phyloP scores from a whole-genome alignment of 257 asterid genomes.

The Oldenlandia corymbosa region DNA sequence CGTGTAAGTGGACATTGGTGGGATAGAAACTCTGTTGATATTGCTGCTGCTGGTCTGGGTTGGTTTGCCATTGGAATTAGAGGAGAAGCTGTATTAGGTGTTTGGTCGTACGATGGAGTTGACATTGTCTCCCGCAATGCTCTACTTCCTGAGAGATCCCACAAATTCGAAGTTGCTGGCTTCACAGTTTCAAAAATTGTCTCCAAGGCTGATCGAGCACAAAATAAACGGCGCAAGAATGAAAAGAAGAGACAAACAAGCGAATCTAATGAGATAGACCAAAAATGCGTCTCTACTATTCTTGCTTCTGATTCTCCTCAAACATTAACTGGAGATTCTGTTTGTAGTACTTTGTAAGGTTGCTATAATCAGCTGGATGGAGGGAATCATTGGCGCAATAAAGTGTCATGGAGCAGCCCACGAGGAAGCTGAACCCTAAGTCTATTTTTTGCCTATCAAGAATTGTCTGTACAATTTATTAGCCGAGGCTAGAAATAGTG shows the following conservation, averaged over 20 bases:
- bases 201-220: slow-evolving; percentile 62
- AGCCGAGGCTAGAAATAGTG: too few relatives aligned
- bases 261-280: slow-evolving; percentile 14
- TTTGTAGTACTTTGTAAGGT: neutral
- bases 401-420: too few relatives aligned
- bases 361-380: neutral
- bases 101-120: slow-evolving; percentile 81
- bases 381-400: too few relatives aligned
- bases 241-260: slow-evolving; percentile 35
- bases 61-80: slow-evolving; percentile 84
- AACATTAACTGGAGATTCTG: neutral
- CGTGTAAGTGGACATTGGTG: slow-evolving; percentile 43
- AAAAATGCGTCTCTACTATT: slow-evolving; percentile 12
- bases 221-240: slow-evolving; percentile 30
- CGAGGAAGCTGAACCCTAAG: too few relatives aligned
- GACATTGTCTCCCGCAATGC: slow-evolving; percentile 53
- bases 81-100: slow-evolving; percentile 63
- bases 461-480: too few relatives aligned
- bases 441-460: too few relatives aligned
- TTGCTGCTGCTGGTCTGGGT: slow-evolving; percentile 82
- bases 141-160: slow-evolving; percentile 67
- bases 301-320: neutral
- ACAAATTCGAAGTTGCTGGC: slow-evolving; percentile 65
- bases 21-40: slow-evolving; percentile 68
- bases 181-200: slow-evolving; percentile 76